Conservation (phyloP, 2,329 filamentous ascomycete genomes). For the Tolypocladium tropicale region DNA sequence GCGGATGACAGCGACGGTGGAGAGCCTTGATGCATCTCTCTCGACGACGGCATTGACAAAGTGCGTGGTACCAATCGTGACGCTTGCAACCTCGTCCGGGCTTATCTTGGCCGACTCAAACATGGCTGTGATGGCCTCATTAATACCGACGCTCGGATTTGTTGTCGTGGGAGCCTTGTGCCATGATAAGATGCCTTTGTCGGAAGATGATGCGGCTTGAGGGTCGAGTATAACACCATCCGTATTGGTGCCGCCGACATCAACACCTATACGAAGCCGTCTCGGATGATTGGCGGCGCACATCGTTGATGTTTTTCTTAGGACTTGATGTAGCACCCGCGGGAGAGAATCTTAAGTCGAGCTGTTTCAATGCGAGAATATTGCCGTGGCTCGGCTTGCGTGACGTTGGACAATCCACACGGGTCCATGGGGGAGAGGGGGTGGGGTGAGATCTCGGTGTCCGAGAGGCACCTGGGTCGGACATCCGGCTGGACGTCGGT, state of each 20-base stretch:
- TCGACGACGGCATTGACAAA: constrained; percentile 51
- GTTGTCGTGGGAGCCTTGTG: constrained; percentile 38
- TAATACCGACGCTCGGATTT: constrained; percentile 36
- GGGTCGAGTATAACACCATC: constrained; percentile 42
- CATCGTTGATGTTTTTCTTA: not conserved
- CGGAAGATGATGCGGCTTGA: constrained; percentile 17
- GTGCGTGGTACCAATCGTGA: constrained; percentile 46
- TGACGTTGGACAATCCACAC: not conserved
- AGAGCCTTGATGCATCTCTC: constrained; percentile 35
- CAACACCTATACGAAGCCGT: constrained; percentile 31
- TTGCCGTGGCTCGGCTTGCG: not conserved
- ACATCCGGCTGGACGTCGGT: not conserved
- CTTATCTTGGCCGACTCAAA: constrained; percentile 22
- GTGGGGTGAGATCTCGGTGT: not conserved
- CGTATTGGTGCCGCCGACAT: constrained; percentile 42
- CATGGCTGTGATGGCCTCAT: constrained; percentile 31
- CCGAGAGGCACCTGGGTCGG: not conserved
- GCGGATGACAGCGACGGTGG: constrained; percentile 41
- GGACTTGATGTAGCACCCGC: too few relatives aligned
- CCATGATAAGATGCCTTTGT: constrained; percentile 36
- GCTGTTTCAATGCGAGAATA: not conserved
- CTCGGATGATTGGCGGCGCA: not conserved
- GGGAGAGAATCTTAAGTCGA: not conserved
- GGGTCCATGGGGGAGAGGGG: not conserved
- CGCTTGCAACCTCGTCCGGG: constrained; percentile 30